phyloP scores from a whole-genome alignment of 2,329 filamentous ascomycete genomes.

The Onygena corvina region DNA sequence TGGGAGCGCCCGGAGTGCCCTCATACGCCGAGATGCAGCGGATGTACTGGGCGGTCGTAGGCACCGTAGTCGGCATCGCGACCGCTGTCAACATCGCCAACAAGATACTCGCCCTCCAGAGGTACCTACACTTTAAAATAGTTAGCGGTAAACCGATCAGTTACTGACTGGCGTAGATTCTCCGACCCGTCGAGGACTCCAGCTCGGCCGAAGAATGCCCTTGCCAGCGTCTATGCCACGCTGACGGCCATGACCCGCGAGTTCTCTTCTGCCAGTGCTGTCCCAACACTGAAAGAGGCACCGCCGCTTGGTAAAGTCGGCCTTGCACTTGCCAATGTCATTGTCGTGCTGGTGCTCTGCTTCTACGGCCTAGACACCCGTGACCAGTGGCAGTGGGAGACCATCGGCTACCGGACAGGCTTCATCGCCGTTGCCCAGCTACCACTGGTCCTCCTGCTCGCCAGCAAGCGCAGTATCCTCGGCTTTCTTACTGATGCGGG shows the following conservation, averaged over 20 bases:
- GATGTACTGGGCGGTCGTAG: constrained; percentile 43
- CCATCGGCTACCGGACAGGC: constrained; percentile 45
- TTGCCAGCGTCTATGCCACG: constrained; percentile 41
- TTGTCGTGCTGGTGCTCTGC: constrained; percentile 42
- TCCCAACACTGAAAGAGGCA: constrained; percentile 27
- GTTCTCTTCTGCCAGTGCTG: constrained; percentile 37
- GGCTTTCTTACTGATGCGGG: constrained; percentile 37
- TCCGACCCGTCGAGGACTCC: constrained; percentile 34
- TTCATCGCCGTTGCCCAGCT: constrained; percentile 43
- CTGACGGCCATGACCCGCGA: constrained; percentile 44
- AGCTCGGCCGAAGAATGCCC: constrained; percentile 42
- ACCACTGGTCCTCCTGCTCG: constrained; percentile 45
- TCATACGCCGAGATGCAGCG: constrained; percentile 38
- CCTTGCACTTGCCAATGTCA: constrained; percentile 34
- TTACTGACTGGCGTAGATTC: constrained; percentile 28
- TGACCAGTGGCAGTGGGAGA: constrained; percentile 42
- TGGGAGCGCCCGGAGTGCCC: constrained; percentile 28
- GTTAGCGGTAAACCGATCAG: not conserved
- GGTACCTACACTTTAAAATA: constrained; percentile 24
- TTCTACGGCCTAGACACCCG: constrained; percentile 44
- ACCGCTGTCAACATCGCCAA: constrained; percentile 35
- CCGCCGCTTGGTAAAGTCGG: constrained; percentile 30
- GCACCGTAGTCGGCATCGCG: constrained; percentile 27
- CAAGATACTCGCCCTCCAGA: constrained; percentile 38
- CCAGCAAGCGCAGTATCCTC: constrained; percentile 45